A percentile compares a stretch with the other conserved stretches of the same genome.
Evolutionary conservation across 140 eudicot species (phyloP).

Genomic region (Senecio squalidus): DNA sequence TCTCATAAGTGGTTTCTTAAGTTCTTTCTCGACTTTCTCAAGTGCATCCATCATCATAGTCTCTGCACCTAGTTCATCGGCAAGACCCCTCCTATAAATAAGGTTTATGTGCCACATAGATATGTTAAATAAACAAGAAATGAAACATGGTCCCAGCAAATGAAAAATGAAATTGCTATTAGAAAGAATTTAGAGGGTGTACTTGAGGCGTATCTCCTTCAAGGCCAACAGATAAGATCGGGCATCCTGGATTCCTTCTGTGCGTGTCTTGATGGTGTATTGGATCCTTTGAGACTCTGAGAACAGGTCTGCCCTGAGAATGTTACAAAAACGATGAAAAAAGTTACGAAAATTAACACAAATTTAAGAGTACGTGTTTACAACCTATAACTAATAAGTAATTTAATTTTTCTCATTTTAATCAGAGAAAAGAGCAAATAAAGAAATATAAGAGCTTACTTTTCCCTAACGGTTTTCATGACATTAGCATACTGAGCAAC

Average conservation of each 20-base stretch:
- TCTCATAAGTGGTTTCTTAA: slow-evolving; percentile 74
- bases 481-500: slow-evolving; percentile 63
- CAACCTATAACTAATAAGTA: too few species aligned
- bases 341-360: neutral
- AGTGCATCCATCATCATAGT: slow-evolving; percentile 72
- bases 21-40: slow-evolving; percentile 67
- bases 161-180: too few species aligned
- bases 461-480: slow-evolving; percentile 71
- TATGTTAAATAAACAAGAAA: too few species aligned
- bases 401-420: too few species aligned
- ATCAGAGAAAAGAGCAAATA: too few species aligned
- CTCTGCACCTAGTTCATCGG: slow-evolving; percentile 75
- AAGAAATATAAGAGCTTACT: slow-evolving; percentile 55
- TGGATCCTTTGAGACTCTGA: slow-evolving; percentile 72
- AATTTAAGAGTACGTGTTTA: neutral
- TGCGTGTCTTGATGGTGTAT: slow-evolving; percentile 49
- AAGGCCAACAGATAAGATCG: slow-evolving; percentile 51
- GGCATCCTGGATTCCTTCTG: slow-evolving; percentile 64
- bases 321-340: neutral
- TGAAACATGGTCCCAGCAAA: too few species aligned
- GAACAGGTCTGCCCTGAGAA: slow-evolving; percentile 57
- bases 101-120: too few species aligned
- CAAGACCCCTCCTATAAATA: slow-evolving; percentile 66
- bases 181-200: neutral
- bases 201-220: slow-evolving; percentile 75